Evolutionary conservation across 805 yeast genomes (phyloP).

Genomic region (Scheffersomyces stipitis): DNA sequence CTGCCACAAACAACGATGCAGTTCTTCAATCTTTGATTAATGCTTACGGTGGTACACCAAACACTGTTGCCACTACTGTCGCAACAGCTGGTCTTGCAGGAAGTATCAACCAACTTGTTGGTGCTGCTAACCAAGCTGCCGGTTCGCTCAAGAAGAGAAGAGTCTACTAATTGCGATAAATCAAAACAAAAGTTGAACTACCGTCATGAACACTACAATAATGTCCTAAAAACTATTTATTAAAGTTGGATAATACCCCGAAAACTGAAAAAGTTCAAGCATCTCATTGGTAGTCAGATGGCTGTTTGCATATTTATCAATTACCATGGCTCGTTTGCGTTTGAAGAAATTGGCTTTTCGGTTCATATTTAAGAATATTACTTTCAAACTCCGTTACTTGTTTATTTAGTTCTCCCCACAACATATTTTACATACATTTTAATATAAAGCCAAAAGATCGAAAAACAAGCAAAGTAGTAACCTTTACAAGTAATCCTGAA

Average conservation of each 20-base stretch:
- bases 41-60: constrained; percentile 8
- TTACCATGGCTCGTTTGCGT: no score
- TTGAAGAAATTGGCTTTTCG: no score
- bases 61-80: constrained; percentile 1
- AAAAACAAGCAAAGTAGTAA: no score
- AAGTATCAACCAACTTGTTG: constrained; percentile 1
- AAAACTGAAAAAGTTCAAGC: neutral
- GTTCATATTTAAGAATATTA: no score
- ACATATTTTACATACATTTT: no score
- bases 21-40: constrained; percentile 2
- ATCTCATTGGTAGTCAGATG: no score
- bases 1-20: constrained; percentile 2
- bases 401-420: no score
- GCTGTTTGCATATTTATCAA: no score
- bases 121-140: constrained; percentile 1
- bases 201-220: neutral
- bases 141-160: constrained; percentile 10
- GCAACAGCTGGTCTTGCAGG: constrained; percentile 3
- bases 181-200: neutral
- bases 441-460: no score
- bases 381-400: no score
- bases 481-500: no score
- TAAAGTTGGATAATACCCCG: neutral
- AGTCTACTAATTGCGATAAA: constrained; percentile 10
- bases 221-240: neutral